Base-by-base conservation (phyloP, 176 grass and related monocot genomes). In the Otatea glauca region DNA sequence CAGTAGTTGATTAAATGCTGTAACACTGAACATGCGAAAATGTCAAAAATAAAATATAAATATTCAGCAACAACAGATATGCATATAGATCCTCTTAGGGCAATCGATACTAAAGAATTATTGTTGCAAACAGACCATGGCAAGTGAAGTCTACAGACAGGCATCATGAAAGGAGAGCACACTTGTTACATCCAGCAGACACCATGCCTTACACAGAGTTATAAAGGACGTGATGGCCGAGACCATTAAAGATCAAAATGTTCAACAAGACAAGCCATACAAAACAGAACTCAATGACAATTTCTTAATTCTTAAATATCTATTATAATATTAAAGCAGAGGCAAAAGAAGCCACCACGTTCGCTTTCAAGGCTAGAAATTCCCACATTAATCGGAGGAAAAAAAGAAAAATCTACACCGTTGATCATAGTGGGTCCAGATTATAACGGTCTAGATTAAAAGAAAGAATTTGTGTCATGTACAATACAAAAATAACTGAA, bases 81-180 rank as follows among this genome's bases (percentile, higher is more conserved):
- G 37, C 17, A 27, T 35, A 78, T 72, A 44, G 24, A 12, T 43
- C 1, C 1, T 47, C 54, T 9, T 65, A 29, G 24, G 42, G 24
- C 56, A 70, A 72, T 45, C 0, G 10, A 27, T 39, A 20, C 29
- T 55, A 29, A 71, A 47, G 10, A 78, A 58, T 65, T 77, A 47
- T 63, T 70, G 70, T 62, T 65, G 48, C 59, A 29, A 47, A 50
- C 10, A 88, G 51, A 56, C 69, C 59, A 68, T 84, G 66, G 41
- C 11, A 72, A 23, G 20, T 38, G 23, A 81, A 77, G n/a, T 11
- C 17, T 51, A 47, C 20, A 21, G 27, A 60, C 21, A 16, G 9
- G 7, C 61, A 85, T 25, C 20, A 77, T 76, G 17, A 70, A 69
- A 75, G 21, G 35, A 62, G 24, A 63, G 13, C 39, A 81, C 51